phyloP scores from a whole-genome alignment of 2,329 filamentous ascomycete genomes.

The Colletotrichum plurivorum region DNA sequence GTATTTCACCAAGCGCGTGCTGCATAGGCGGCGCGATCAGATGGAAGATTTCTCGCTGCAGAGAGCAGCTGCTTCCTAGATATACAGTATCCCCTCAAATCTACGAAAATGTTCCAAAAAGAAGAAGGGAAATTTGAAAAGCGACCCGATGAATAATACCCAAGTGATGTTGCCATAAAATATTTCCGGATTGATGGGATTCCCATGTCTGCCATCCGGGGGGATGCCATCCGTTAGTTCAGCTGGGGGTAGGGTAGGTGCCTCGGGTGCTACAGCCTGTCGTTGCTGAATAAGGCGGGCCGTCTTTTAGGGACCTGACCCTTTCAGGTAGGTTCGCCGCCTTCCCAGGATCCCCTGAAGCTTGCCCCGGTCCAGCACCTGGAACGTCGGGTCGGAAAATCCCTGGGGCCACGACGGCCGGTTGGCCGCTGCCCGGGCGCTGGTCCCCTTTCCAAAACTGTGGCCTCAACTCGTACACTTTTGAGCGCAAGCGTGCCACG shows the following conservation, averaged over 20 bases:
- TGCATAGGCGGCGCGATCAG: slow-evolving; percentile 37
- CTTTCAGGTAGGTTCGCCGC: slow-evolving; percentile 39
- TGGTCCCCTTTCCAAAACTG: slow-evolving; percentile 55
- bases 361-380: not conserved
- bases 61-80: slow-evolving; percentile 35
- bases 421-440: not conserved
- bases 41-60: slow-evolving; percentile 24
- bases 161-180: not conserved
- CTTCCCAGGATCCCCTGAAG: slow-evolving; percentile 3
- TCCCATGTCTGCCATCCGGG: slow-evolving; percentile 35
- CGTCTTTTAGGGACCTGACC: slow-evolving; percentile 11
- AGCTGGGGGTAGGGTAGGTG: slow-evolving; percentile 4
- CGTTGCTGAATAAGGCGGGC: not conserved
- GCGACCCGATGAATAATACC: not conserved
- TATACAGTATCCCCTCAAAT: slow-evolving; percentile 37
- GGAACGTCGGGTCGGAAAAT: slow-evolving; percentile 41
- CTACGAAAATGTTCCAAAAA: slow-evolving; percentile 24
- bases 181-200: slow-evolving; percentile 17
- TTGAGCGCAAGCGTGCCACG: slow-evolving; percentile 41
- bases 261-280: not conserved
- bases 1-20: slow-evolving; percentile 27
- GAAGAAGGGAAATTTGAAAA: not conserved
- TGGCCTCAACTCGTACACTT: slow-evolving; percentile 57
- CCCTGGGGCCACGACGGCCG: slow-evolving; percentile 44
- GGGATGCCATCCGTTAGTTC: slow-evolving; percentile 10